Evolutionary conservation across 108 stramenopile genomes (phyloP).

Genomic region (Fragilariopsis cylindrus): DNA sequence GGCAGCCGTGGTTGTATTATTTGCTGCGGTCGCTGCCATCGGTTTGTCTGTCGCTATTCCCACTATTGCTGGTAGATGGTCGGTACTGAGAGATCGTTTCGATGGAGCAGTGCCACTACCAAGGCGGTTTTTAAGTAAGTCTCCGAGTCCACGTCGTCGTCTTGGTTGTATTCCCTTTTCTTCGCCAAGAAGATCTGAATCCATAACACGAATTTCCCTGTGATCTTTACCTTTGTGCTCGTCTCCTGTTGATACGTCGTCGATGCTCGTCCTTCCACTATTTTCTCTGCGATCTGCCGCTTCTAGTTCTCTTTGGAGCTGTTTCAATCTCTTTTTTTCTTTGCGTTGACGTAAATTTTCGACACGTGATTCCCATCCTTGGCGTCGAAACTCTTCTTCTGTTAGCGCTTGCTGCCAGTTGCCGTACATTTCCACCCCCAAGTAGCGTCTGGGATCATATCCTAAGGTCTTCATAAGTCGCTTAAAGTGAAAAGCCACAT

Average conservation of each 20-base stretch:
- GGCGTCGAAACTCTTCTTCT: constrained; percentile 51
- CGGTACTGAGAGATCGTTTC: constrained; percentile 4
- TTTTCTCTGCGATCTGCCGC: constrained; percentile 5
- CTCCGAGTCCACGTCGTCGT: not conserved
- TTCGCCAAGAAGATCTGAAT: not conserved
- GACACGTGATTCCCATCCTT: constrained; percentile 47
- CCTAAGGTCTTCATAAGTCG: constrained; percentile 68
- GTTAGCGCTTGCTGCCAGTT: constrained; percentile 75
- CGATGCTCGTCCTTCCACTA: not conserved
- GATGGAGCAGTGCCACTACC: not conserved
- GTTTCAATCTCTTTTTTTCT: constrained; percentile 53
- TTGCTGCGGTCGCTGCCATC: not conserved
- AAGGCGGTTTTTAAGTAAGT: constrained; percentile 1
- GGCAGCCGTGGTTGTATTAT: not conserved
- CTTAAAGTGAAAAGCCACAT: constrained; percentile 89
- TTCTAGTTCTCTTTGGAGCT: constrained; percentile 67
- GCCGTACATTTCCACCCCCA: constrained; percentile 71
- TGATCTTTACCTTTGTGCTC: not conserved
- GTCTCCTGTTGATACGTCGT: not conserved
- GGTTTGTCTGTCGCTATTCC: not conserved
- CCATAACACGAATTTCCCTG: not conserved
- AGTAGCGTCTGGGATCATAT: constrained; percentile 63
- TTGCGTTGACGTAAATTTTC: constrained; percentile 47
- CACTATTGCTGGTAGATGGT: not conserved
- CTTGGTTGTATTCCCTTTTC: not conserved